A percentile compares a stretch with the other conserved stretches of the same genome.
phyloP scores from a whole-genome alignment of 116 monocot species.

The Trichopus zeylanicus region DNA sequence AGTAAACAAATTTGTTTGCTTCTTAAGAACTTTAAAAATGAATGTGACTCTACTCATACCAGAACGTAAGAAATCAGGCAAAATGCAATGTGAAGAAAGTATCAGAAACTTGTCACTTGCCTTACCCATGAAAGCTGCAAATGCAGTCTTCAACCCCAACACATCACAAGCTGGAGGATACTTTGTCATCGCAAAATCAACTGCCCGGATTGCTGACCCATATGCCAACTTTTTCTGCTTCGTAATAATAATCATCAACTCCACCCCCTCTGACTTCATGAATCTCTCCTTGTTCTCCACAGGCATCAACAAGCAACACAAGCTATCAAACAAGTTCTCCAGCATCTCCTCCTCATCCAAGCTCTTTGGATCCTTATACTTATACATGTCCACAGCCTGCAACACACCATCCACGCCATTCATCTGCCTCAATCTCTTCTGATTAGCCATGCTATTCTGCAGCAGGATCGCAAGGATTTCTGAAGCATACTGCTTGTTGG shows the following conservation, averaged over 20 bases:
- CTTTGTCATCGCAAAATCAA: conserved; percentile 98
- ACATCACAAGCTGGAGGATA: conserved; percentile 95
- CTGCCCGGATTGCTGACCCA: conserved; percentile 80
- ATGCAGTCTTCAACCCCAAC: conserved; percentile 92
- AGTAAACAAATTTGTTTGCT: too few species aligned
- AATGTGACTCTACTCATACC: too few species aligned
- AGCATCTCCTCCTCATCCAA: conserved; percentile 96
- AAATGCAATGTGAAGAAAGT: too few species aligned
- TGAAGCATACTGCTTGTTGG: conserved; percentile 95
- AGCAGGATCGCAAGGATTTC: conserved; percentile 91
- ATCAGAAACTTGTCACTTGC: conserved; percentile 50
- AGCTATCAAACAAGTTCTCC: conserved; percentile 92
- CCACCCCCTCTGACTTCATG: conserved; percentile 95
- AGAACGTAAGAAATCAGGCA: too few species aligned
- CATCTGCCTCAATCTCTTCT: conserved; percentile 92
- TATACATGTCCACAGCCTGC: conserved; percentile 96
- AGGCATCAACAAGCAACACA: conserved; percentile 95
- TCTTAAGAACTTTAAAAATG: too few species aligned
- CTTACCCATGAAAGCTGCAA: conserved; percentile 99
- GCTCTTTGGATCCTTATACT: conserved; percentile 87
- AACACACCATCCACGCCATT: conserved; percentile 89
- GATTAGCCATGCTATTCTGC: conserved; percentile 77
- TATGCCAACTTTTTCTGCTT: conserved; percentile 97
- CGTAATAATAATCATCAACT: conserved; percentile 98
- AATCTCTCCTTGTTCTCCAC: conserved; percentile 96